Evolutionary conservation across 257 asterid genomes (phyloP), one percentile per base, ranked within the genome.

Genomic region (Solanum boliviense): DNA sequence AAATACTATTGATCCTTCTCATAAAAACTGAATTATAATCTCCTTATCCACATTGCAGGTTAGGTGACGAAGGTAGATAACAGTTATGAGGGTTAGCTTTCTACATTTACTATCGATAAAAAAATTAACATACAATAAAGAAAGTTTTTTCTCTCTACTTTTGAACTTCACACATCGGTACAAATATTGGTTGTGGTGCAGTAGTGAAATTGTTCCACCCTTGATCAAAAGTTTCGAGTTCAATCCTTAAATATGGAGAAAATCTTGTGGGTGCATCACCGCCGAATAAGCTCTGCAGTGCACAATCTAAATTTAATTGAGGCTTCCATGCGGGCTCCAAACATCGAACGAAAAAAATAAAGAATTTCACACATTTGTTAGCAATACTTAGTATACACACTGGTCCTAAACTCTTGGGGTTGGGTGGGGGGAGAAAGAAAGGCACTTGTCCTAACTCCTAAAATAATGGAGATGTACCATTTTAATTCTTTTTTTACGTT

Each of bases 121-220:
- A 25, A 13, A 79, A 79, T 0, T 1, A 41, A 13, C 27, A 25
- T 11, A 39, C 2, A 76, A 35, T 0, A 20, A 13, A 1, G 4
- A 78, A 78, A 15, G 8, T 7, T 7, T 13, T 4, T 13, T 1
- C 15, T 27, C 21, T 41, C 12, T 8, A 25, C n/a, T 44, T 78
- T 78, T 78, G 60, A n/a, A n/a, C 13, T 9, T 39, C 60, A 39
- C 84, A 38, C 13, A 6, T 39, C 13, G 35, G 35, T 76, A 41
- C 0, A 1, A 15, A 48, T 2, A 48, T 48, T 0, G 60, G 0
- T 0, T 48, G 23, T 48, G 8, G 1, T 48, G 60, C 1, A 15
- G 0, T 5, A 1, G 3, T 56, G n/a, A 20, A 0, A 56, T 0
- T 6, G 0, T 1, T 56, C 0, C n/a, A 56, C 5, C 4, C 5